Evolutionary conservation across 345 rosid genomes (phyloP).

Genomic region (Eucalyptus dawsonii): DNA sequence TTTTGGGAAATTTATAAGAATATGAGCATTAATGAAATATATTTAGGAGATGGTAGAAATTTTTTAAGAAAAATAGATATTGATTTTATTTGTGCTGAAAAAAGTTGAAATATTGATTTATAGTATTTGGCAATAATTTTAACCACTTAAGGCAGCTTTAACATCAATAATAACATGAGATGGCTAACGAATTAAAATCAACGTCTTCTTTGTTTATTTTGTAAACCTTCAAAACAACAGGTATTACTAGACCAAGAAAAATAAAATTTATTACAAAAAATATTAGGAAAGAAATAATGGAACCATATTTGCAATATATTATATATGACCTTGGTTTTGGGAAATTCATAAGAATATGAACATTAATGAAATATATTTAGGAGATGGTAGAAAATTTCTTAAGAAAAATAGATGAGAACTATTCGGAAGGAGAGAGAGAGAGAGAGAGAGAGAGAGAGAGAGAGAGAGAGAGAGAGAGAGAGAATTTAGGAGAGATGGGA

Average conservation of each 20-base stretch:
- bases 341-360: not conserved
- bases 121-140: not conserved
- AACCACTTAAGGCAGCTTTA: not conserved
- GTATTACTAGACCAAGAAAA: no score
- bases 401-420: not conserved
- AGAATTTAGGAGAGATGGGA: not conserved
- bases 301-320: no score
- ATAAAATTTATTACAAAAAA: no score
- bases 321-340: not conserved
- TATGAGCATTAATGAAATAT: not conserved
- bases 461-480: not conserved
- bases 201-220: no score
- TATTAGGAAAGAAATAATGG: no score
- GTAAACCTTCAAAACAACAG: no score
- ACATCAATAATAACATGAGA: not conserved
- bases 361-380: not conserved
- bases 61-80: not conserved
- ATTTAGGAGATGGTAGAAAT: not conserved
- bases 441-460: not conserved
- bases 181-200: no score
- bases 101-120: not conserved
- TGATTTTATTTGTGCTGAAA: not conserved
- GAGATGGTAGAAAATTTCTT: not conserved
- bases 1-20: not conserved
- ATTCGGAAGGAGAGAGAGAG: not conserved